A percentile compares a stretch with the other conserved stretches of the same genome.
Conservation (phyloP, 2,329 filamentous ascomycete species). For the Periconia macrospinosa region DNA sequence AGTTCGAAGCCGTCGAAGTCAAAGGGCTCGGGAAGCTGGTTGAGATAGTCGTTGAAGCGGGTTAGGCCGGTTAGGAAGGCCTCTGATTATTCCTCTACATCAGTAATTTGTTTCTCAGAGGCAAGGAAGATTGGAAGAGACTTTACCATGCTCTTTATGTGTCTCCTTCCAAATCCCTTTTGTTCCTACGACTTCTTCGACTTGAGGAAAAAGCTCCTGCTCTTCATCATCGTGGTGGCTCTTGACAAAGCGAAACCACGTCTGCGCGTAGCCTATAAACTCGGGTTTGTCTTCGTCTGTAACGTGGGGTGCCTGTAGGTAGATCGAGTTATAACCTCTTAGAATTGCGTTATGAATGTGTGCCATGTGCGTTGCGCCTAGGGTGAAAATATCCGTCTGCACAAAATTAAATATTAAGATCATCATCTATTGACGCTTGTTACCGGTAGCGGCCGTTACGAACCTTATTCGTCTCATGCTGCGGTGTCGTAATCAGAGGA, state of each 20-base stretch:
- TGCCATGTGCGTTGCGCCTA: slow-evolving; percentile 41
- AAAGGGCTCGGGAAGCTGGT: slow-evolving; percentile 15
- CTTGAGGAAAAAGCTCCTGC: slow-evolving; percentile 36
- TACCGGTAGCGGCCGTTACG: background rate
- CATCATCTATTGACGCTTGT: background rate
- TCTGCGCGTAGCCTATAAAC: slow-evolving; percentile 39
- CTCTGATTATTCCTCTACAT: slow-evolving; percentile 15
- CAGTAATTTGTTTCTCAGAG: background rate
- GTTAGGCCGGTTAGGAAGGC: slow-evolving; percentile 31
- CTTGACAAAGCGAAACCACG: slow-evolving; percentile 40
- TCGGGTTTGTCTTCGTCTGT: slow-evolving; percentile 32
- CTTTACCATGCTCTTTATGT: slow-evolving; percentile 37
- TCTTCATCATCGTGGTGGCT: slow-evolving; percentile 44
- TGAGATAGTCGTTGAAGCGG: slow-evolving; percentile 28
- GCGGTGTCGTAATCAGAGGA: slow-evolving; percentile 29
- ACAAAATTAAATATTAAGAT: background rate
- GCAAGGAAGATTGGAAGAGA: background rate
- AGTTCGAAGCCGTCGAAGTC: slow-evolving; percentile 29
- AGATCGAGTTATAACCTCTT: slow-evolving; percentile 46
- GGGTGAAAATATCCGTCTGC: slow-evolving; percentile 36
- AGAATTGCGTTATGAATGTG: slow-evolving; percentile 46
- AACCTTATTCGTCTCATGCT: slow-evolving; percentile 35
- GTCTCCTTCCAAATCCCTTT: slow-evolving; percentile 34
- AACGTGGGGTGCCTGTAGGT: slow-evolving; percentile 40
- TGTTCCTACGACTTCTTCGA: slow-evolving; percentile 30